Conservation (phyloP, 495 filamentous ascomycete genomes). For the Neurospora hispaniola region DNA sequence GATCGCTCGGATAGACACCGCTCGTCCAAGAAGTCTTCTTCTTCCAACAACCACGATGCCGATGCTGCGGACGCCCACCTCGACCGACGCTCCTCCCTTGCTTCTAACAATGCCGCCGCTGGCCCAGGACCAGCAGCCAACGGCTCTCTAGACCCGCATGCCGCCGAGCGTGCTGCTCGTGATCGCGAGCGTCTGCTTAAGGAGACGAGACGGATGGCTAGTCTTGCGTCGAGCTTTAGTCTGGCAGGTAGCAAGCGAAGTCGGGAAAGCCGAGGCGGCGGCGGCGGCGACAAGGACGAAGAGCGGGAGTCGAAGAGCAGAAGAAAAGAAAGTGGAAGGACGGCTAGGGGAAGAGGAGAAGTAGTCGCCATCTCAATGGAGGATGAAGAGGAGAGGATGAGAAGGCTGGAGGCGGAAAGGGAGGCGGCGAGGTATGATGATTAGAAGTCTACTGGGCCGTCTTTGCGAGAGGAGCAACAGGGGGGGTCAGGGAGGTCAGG, state of each 20-base stretch:
- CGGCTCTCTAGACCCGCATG: constrained; percentile 50
- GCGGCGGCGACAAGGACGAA: background rate
- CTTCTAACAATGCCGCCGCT: constrained; percentile 16
- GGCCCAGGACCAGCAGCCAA: constrained; percentile 24
- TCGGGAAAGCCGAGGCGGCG: constrained; percentile 2
- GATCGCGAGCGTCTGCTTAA: constrained; percentile 67
- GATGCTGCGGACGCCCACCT: constrained; percentile 7
- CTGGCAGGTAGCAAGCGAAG: constrained; percentile 28
- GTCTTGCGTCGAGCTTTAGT: constrained; percentile 28
- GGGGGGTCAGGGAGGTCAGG: background rate
- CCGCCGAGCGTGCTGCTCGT: constrained; percentile 63
- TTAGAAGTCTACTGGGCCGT: background rate
- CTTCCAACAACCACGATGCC: constrained; percentile 32
- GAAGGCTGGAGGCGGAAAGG: constrained; percentile 40
- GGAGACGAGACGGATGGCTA: constrained; percentile 64
- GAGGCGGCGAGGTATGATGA: constrained; percentile 33
- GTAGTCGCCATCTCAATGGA: constrained; percentile 24
- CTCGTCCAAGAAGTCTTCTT: constrained; percentile 12
- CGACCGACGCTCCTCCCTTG: constrained; percentile 27
- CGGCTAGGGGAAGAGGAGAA: constrained; percentile 36
- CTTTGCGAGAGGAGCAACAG: background rate
- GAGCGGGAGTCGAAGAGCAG: constrained; percentile 31
- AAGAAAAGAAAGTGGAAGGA: constrained; percentile 19
- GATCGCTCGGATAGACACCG: constrained; percentile 30
- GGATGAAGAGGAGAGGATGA: constrained; percentile 40